Conservation (phyloP, 2,329 filamentous ascomycete genomes). For the Fusarium compactum region DNA sequence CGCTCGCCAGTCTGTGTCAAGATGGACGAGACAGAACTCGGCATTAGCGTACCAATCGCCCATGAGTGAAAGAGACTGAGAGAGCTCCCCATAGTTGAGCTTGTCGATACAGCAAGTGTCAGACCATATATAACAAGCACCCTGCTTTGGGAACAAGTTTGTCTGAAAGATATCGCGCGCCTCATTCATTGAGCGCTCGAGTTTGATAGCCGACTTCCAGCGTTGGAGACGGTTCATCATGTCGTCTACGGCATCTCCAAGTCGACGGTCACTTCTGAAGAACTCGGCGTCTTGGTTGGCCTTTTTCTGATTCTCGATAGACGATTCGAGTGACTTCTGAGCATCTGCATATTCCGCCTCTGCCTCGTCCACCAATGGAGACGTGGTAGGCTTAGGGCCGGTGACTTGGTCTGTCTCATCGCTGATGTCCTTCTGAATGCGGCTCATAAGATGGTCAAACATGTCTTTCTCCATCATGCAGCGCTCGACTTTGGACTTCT, state of each 20-base stretch:
- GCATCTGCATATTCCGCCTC: background rate
- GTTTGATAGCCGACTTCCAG: slow-evolving; percentile 12
- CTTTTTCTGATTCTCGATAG: background rate
- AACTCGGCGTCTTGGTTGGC: background rate
- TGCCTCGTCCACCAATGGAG: background rate
- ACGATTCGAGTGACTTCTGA: background rate
- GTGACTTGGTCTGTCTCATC: background rate
- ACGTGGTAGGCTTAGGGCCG: background rate
- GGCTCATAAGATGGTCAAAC: slow-evolving; percentile 3
- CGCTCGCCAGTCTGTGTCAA: background rate
- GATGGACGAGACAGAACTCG: slow-evolving; percentile 3
- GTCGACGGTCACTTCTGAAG: background rate
- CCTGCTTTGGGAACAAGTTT: background rate
- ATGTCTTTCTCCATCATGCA: slow-evolving; percentile 8
- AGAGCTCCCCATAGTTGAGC: slow-evolving; percentile 3
- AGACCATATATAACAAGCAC: slow-evolving; percentile 4
- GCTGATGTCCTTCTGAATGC: background rate
- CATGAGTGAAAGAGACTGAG: slow-evolving; percentile 7
- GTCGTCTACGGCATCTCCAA: background rate
- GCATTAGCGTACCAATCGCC: slow-evolving; percentile 12
- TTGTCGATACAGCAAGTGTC: slow-evolving; percentile 14
- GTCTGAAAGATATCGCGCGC: background rate
- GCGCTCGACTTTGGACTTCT: background rate
- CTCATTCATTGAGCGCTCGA: background rate
- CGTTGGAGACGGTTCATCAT: background rate